These are phyloP conservation scores for Polyporus arcularius DNA, from an alignment of 768 basidiomycete genomes.

Conservation along the genomic window DNA sequence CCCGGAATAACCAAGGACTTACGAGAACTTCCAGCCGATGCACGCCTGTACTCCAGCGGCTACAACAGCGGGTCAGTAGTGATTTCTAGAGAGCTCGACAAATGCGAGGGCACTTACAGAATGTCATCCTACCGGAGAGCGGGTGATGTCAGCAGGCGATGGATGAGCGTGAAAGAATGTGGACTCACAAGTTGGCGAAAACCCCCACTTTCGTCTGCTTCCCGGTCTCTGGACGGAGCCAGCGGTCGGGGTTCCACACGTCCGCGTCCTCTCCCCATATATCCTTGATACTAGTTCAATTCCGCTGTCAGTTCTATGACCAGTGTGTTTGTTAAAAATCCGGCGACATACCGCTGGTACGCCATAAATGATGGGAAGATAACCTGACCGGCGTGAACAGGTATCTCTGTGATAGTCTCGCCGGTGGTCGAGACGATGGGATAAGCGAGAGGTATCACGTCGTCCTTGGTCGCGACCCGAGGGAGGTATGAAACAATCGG, in stretches of 20 bases:
- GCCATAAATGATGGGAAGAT: not conserved
- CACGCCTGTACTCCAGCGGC: constrained; percentile 16
- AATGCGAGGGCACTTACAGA: constrained; percentile 3
- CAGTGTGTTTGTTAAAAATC: too few species aligned
- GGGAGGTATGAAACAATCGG: constrained; percentile 18
- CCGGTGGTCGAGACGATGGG: constrained; percentile 5
- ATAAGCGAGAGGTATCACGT: constrained; percentile 23
- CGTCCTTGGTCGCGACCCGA: constrained; percentile 24
- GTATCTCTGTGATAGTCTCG: constrained; percentile 6
- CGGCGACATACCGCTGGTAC: constrained; percentile 13
- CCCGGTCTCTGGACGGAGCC: not conserved
- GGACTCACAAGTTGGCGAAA: constrained; percentile 16
- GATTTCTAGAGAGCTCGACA: too few species aligned
- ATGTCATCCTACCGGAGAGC: constrained; percentile 1
- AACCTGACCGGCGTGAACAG: constrained; percentile 8
- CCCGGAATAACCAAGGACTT: not conserved
- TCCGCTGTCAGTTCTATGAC: too few species aligned
- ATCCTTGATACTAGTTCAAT: too few species aligned
- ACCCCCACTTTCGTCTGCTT: constrained; percentile 18
- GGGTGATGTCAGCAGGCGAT: not conserved
- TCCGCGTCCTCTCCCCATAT: too few species aligned
- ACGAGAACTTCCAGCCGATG: constrained; percentile 22
- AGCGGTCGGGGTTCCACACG: constrained; percentile 18
- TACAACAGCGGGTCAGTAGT: not conserved
- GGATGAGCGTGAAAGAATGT: too few species aligned